phyloP scores from a whole-genome alignment of 116 monocot genomes.

The Phalaenopsis hybrid region DNA sequence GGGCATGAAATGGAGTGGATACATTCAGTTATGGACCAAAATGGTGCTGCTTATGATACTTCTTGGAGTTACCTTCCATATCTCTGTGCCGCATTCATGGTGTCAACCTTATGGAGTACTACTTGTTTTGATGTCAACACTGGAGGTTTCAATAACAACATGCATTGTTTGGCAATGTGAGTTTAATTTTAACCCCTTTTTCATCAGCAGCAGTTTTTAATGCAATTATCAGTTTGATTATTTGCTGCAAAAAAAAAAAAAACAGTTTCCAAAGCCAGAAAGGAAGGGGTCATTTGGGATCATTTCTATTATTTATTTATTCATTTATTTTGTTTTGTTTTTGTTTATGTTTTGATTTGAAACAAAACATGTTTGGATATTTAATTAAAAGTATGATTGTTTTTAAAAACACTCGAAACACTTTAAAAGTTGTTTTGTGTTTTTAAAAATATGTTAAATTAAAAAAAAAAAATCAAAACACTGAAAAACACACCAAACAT shows the following conservation, averaged over 20 bases:
- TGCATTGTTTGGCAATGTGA: constrained; percentile 82
- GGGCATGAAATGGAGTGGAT: constrained; percentile 88
- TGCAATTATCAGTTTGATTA: not conserved
- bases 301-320: too few relatives aligned
- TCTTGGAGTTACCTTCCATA: constrained; percentile 91
- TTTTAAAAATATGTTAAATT: too few relatives aligned
- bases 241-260: not conserved
- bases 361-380: too few relatives aligned
- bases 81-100: constrained; percentile 79
- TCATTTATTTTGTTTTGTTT: too few relatives aligned
- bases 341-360: too few relatives aligned
- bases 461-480: too few relatives aligned
- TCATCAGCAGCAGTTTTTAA: not conserved
- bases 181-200: not conserved
- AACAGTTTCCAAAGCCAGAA: too few relatives aligned
- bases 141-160: constrained; percentile 79
- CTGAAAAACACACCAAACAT: too few relatives aligned
- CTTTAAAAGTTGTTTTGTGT: too few relatives aligned
- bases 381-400: too few relatives aligned
- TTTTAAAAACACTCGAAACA: too few relatives aligned
- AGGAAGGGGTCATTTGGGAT: too few relatives aligned
- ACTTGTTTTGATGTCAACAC: constrained; percentile 55
- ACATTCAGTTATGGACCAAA: constrained; percentile 56
- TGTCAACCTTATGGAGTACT: constrained; percentile 58
- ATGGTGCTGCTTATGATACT: constrained; percentile 42